Conservation (phyloP, 139 green algal genomes). For the Chlamydomonas schloesseri region DNA sequence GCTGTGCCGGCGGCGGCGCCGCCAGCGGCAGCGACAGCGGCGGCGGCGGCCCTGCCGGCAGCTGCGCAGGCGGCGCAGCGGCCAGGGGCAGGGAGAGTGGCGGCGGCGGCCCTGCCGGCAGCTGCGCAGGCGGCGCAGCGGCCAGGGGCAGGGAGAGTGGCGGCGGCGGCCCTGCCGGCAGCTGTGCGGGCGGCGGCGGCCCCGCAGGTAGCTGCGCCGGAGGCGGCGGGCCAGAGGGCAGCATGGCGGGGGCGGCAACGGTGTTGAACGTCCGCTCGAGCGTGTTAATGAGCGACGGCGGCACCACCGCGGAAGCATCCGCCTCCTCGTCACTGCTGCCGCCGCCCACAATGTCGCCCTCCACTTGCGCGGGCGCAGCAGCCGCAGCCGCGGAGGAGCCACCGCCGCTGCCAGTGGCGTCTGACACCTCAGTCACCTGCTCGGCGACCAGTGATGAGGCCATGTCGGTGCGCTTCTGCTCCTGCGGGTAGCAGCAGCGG, state of each 20-base stretch:
- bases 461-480: conserved; percentile 7
- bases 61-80: not conserved
- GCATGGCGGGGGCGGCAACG: not conserved
- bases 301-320: not conserved
- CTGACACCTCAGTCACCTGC: not conserved
- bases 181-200: not conserved
- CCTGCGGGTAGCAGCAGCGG: not conserved
- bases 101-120: too few relatives aligned
- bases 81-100: too few relatives aligned
- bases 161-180: too few relatives aligned
- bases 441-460: not conserved
- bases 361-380: too few relatives aligned
- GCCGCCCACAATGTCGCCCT: too few relatives aligned
- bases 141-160: too few relatives aligned
- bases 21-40: not conserved
- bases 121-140: not conserved
- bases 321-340: not conserved
- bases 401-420: not conserved
- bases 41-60: too few relatives aligned
- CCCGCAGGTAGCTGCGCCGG: not conserved
- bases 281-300: not conserved
- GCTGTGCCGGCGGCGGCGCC: too few relatives aligned
- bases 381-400: not conserved
- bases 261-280: not conserved
- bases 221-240: not conserved